phyloP scores from a whole-genome alignment of 2,329 filamentous ascomycete genomes.

The Lasiodiplodia citricola region DNA sequence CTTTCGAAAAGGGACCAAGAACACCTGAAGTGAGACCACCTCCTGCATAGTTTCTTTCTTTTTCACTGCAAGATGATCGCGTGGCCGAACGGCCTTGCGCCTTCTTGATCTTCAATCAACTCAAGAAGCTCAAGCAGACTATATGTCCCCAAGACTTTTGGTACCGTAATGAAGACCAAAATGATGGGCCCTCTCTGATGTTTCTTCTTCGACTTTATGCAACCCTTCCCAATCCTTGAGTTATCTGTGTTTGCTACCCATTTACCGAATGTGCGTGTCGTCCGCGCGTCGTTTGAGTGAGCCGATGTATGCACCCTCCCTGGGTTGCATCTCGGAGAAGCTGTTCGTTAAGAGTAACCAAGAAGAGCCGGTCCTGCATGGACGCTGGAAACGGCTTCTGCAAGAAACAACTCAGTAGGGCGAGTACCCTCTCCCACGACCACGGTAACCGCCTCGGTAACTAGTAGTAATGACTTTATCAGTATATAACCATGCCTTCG shows the following conservation, averaged over 20 bases:
- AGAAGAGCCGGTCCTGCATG: constrained; percentile 1
- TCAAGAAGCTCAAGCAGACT: constrained; percentile 21
- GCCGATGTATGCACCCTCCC: constrained; percentile 16
- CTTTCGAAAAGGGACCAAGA: neutral
- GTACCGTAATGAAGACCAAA: constrained; percentile 17
- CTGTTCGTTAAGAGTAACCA: constrained; percentile 16
- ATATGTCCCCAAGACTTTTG: constrained; percentile 13
- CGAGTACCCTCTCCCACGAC: constrained; percentile 36
- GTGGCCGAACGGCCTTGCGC: neutral
- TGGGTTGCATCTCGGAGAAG: constrained; percentile 18
- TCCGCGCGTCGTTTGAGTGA: constrained; percentile 8
- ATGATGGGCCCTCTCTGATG: constrained; percentile 2
- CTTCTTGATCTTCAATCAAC: constrained; percentile 1
- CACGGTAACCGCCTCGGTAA: constrained; percentile 47
- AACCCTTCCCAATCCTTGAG: neutral
- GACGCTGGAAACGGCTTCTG: constrained; percentile 4
- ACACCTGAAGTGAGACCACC: neutral
- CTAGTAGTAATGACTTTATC: constrained; percentile 13
- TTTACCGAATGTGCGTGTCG: constrained; percentile 8
- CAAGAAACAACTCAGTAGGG: constrained; percentile 35
- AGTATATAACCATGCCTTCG: constrained; percentile 25
- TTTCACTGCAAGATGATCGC: neutral
- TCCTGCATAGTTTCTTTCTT: constrained; percentile 4
- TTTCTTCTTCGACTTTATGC: constrained; percentile 14
- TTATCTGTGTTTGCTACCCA: neutral